These are phyloP conservation scores for Misopates orontium DNA, from an alignment of 257 asterid genomes.

Conservation along the genomic window DNA sequence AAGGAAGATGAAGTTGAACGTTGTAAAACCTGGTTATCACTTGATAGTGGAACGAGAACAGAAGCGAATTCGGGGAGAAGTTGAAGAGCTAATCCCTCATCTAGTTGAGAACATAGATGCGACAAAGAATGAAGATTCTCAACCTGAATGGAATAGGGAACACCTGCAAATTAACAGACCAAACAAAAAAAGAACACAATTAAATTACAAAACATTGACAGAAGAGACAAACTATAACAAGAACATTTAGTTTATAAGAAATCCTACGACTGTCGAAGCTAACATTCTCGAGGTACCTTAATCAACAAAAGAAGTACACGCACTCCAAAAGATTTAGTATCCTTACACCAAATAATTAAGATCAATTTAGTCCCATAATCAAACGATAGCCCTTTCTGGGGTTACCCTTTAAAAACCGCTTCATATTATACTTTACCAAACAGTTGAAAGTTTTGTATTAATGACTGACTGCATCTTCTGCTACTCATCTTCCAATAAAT, in stretches of 20 bases:
- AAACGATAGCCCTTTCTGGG: neutral
- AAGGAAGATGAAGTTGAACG: conserved; percentile 4
- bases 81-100: conserved; percentile 48
- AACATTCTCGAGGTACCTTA: conserved; percentile 1
- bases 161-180: conserved; percentile 49
- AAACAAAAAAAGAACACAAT: conserved; percentile 3
- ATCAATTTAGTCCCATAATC: neutral
- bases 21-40: conserved; percentile 67
- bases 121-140: conserved; percentile 65
- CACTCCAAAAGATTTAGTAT: neutral
- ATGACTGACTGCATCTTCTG: neutral
- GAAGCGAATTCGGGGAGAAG: conserved; percentile 65
- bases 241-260: neutral
- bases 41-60: conserved; percentile 72
- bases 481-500: neutral
- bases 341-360: neutral
- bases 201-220: conserved; percentile 20
- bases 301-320: neutral
- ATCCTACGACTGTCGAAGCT: neutral
- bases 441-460: neutral
- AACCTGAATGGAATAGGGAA: conserved; percentile 56
- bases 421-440: neutral
- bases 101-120: conserved; percentile 52
- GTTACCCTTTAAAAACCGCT: neutral
- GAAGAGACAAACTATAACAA: neutral